phyloP scores from a whole-genome alignment of 352 stramenopile species.

The Phytophthora sansomeana region DNA sequence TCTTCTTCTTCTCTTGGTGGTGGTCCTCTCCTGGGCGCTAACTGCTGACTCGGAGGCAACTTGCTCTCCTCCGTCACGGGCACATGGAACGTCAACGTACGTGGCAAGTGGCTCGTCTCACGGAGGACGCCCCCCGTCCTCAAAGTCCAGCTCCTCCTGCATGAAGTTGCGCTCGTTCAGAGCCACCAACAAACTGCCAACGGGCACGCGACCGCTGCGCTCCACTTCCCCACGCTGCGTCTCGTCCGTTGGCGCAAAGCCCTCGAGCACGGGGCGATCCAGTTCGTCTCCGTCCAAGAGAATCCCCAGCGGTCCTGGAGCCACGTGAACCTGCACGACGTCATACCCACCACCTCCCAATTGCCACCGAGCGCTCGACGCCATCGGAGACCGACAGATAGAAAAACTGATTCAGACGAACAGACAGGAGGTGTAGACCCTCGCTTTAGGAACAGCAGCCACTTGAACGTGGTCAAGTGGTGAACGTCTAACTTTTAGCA shows the following conservation, averaged over 20 bases:
- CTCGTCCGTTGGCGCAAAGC: conserved; percentile 51
- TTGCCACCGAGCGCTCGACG: conserved; percentile 27
- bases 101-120: conserved; percentile 50
- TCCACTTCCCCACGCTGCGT: conserved; percentile 56
- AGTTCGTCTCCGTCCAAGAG: conserved; percentile 58
- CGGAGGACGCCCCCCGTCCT: conserved; percentile 56
- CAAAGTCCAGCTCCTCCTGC: conserved; percentile 40
- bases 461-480: conserved; percentile 4
- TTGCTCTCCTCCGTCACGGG: conserved; percentile 27
- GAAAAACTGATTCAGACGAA: too few species aligned
- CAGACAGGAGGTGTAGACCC: too few species aligned
- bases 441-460: too few species aligned
- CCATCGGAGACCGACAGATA: conserved; percentile 12
- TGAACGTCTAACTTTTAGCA: conserved; percentile 57
- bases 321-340: conserved; percentile 57
- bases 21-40: conserved; percentile 23
- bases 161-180: conserved; percentile 75
- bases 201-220: conserved; percentile 43
- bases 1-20: conserved; percentile 25
- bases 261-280: conserved; percentile 56
- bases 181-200: conserved; percentile 58
- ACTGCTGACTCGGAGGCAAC: conserved; percentile 34
- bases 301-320: conserved; percentile 63
- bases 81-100: conserved; percentile 56
- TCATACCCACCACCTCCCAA: background rate